Conservation (phyloP, 1,284 basidiomycete species). For the Taiwanofungus camphoratus region DNA sequence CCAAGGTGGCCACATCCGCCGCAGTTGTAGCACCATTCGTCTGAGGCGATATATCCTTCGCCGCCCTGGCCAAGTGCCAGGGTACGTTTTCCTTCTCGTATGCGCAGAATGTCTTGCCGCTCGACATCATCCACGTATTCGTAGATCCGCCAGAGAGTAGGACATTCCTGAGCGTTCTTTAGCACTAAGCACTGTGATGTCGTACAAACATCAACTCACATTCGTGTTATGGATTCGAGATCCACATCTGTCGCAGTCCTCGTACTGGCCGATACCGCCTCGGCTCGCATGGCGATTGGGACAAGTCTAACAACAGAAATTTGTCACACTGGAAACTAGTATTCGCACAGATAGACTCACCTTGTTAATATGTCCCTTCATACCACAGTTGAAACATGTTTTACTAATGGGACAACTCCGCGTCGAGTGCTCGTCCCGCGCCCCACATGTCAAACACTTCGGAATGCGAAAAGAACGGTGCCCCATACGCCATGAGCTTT, state of each 20-base stretch:
- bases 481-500: no score
- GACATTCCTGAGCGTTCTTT: constrained; percentile 60
- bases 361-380: constrained; percentile 78
- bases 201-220: constrained; percentile 36
- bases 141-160: constrained; percentile 85
- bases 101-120: constrained; percentile 41
- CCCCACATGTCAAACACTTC: constrained; percentile 87
- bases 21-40: constrained; percentile 89
- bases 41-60: constrained; percentile 66
- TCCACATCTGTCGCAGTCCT: constrained; percentile 76
- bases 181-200: not conserved
- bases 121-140: constrained; percentile 62
- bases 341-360: constrained; percentile 36
- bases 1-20: constrained; percentile 78
- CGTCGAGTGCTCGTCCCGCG: constrained; percentile 78
- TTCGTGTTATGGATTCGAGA: constrained; percentile 62
- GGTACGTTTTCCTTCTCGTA: constrained; percentile 43
- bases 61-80: constrained; percentile 63
- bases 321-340: not conserved
- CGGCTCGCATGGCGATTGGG: constrained; percentile 52
- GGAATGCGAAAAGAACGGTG: no score
- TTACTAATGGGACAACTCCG: constrained; percentile 81
- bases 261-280: constrained; percentile 25
- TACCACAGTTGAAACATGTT: constrained; percentile 81
- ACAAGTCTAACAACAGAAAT: constrained; percentile 52